phyloP scores from a whole-genome alignment of 2,329 filamentous ascomycete genomes.

The Trichoderma hamatum region DNA sequence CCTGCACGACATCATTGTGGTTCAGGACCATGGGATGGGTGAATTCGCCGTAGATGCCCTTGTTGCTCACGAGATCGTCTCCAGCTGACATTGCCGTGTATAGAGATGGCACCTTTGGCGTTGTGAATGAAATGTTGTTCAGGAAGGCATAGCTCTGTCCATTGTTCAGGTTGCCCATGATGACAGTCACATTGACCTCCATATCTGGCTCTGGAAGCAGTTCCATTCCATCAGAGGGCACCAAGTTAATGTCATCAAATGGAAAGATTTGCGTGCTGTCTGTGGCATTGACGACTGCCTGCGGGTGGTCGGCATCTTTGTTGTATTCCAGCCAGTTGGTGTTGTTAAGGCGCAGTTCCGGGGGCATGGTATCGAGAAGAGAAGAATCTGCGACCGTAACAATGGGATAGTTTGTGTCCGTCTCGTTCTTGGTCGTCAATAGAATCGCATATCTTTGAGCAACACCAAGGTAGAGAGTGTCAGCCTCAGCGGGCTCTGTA shows the following conservation, averaged over 20 bases:
- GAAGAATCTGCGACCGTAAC: constrained; percentile 32
- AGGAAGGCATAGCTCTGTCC: constrained; percentile 58
- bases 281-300: constrained; percentile 31
- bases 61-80: constrained; percentile 6
- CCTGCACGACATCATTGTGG: constrained; percentile 28
- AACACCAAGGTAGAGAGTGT: constrained; percentile 50
- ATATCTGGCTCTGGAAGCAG: constrained; percentile 54
- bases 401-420: constrained; percentile 52
- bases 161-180: constrained; percentile 58
- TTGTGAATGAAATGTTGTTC: constrained; percentile 66
- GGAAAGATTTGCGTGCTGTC: constrained; percentile 54
- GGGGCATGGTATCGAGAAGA: constrained; percentile 48
- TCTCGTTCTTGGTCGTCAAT: constrained; percentile 50
- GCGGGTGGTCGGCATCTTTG: constrained; percentile 31
- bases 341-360: constrained; percentile 52
- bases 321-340: constrained; percentile 43
- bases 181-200: constrained; percentile 51
- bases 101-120: constrained; percentile 67
- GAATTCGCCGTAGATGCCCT: constrained; percentile 37
- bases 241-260: constrained; percentile 59
- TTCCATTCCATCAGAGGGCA: constrained; percentile 55
- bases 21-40: constrained; percentile 42
- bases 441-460: constrained; percentile 55
- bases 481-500: constrained; percentile 47
- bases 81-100: constrained; percentile 66